Conservation (phyloP, 202 grass and related monocot species). For the Sporobolus alterniflorus region DNA sequence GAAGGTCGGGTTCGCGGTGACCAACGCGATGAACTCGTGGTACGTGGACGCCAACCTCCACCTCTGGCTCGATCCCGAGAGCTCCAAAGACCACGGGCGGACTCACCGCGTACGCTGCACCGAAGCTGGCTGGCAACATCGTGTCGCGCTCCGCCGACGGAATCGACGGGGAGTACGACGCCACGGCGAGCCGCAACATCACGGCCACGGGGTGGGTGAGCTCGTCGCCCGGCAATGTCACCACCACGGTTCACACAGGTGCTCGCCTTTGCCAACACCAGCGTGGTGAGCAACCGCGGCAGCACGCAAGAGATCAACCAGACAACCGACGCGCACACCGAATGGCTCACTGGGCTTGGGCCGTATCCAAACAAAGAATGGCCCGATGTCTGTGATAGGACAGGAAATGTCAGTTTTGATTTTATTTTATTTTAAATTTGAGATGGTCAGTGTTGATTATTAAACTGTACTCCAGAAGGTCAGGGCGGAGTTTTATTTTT, state of each 20-base stretch:
- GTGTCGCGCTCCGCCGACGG: constrained; percentile 48
- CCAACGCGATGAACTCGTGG: constrained; percentile 65
- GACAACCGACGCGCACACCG: constrained; percentile 40
- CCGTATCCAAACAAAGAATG: too few relatives aligned
- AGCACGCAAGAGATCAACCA: constrained; percentile 64
- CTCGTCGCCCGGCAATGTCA: constrained; percentile 78
- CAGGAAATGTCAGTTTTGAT: too few relatives aligned
- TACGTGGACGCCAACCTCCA: constrained; percentile 84
- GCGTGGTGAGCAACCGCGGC: constrained; percentile 59
- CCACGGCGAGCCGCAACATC: constrained; percentile 62
- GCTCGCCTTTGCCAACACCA: constrained; percentile 57
- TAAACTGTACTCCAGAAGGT: neutral
- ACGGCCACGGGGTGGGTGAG: constrained; percentile 71
- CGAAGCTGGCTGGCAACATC: constrained; percentile 44
- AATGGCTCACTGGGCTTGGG: too few relatives aligned
- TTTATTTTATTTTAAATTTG: too few relatives aligned
- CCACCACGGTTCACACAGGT: constrained; percentile 67
- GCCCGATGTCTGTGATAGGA: too few relatives aligned
- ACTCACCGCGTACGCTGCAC: constrained; percentile 59
- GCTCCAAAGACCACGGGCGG: constrained; percentile 39
- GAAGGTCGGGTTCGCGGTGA: constrained; percentile 75
- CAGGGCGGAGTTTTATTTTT: neutral
- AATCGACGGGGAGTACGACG: constrained; percentile 57
- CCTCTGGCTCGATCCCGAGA: constrained; percentile 75
- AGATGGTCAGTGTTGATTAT: neutral